Evolutionary conservation across 176 grass and related monocot genomes (phyloP), one percentile per base, ranked within the genome.

Genomic region (Pharus latifolius): DNA sequence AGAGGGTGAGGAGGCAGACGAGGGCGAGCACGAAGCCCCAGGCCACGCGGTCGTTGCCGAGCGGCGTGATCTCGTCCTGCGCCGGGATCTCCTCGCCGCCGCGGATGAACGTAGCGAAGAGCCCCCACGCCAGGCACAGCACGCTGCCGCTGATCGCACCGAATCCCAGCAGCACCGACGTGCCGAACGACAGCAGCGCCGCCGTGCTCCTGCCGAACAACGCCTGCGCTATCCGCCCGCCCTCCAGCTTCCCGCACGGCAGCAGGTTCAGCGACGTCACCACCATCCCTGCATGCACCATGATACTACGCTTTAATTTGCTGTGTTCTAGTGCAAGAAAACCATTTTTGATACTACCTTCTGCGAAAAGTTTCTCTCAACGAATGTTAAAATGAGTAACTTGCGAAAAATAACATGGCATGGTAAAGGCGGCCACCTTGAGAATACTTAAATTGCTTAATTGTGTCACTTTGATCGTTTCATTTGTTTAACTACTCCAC

Each of bases 261-360:
- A 98, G 84, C 27, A 98, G 81, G 82, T 93, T 98, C 56, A 98
- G 77, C 27, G 90, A 98, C 72, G 95, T 98, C 17, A 98, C 95
- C n/a, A 98, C 95, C 63, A 93, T 88, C 51, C 95, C 83, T 85
- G 34, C n/a, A n/a, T n/a, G 33, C 3, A 11, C n/a, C n/a, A n/a
- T n/a, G n/a, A n/a, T n/a, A n/a, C n/a, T n/a, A n/a, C n/a, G n/a
- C n/a, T n/a, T n/a, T n/a, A n/a, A n/a, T n/a, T n/a, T 25, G 24
- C 17, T 23, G 53, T 38, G 31, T 34, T 27, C 16, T 9, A 68
- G 23, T 29, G 37, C 46, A 13, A 70, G 42, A 56, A 57, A 42
- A 19, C 17, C n/a, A n/a, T n/a, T n/a, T n/a, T n/a, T n/a, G n/a
- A n/a, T n/a, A n/a, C n/a, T n/a, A n/a, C n/a, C n/a, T n/a, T n/a